Conservation (phyloP, 768 basidiomycete species). For the Amanita molliuscula region DNA sequence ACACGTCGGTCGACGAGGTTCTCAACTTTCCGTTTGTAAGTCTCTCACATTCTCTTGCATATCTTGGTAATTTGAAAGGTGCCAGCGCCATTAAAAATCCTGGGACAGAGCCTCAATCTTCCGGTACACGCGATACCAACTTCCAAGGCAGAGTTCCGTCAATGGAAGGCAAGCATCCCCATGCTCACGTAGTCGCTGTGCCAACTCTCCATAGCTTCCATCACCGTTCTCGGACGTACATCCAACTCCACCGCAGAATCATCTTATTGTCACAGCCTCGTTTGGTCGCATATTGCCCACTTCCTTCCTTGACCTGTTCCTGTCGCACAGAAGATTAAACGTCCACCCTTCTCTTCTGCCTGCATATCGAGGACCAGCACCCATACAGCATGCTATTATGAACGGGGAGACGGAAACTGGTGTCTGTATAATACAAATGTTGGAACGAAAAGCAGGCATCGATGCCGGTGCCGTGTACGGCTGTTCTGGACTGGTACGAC, state of each 20-base stretch:
- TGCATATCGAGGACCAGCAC: slow-evolving; percentile 81
- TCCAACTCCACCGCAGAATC: slow-evolving; percentile 18
- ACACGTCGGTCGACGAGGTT: slow-evolving; percentile 50
- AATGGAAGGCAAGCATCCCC: slow-evolving; percentile 45
- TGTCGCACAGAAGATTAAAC: slow-evolving; percentile 53
- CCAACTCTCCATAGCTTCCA: slow-evolving; percentile 20
- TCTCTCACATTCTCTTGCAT: slow-evolving; percentile 1
- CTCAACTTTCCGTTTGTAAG: slow-evolving; percentile 47
- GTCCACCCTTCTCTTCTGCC: slow-evolving; percentile 88
- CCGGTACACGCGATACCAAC: slow-evolving; percentile 54
- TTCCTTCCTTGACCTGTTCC: slow-evolving; percentile 52
- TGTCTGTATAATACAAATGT: slow-evolving; percentile 74
- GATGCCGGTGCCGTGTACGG: slow-evolving; percentile 74
- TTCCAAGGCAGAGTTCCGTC: slow-evolving; percentile 45
- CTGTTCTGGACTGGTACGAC: slow-evolving; percentile 39
- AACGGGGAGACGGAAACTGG: slow-evolving; percentile 62
- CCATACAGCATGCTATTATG: slow-evolving; percentile 76
- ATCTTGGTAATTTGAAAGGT: slow-evolving; percentile 6
- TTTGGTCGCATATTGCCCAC: slow-evolving; percentile 80
- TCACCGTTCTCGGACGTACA: slow-evolving; percentile 23
- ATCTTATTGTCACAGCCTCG: slow-evolving; percentile 78
- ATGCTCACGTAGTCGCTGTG: not conserved
- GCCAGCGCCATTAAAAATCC: slow-evolving; percentile 59
- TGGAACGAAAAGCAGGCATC: slow-evolving; percentile 56
- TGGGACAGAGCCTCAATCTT: slow-evolving; percentile 43